phyloP scores from a whole-genome alignment of 2,329 filamentous ascomycete genomes.

The Cladophialophora exuberans region DNA sequence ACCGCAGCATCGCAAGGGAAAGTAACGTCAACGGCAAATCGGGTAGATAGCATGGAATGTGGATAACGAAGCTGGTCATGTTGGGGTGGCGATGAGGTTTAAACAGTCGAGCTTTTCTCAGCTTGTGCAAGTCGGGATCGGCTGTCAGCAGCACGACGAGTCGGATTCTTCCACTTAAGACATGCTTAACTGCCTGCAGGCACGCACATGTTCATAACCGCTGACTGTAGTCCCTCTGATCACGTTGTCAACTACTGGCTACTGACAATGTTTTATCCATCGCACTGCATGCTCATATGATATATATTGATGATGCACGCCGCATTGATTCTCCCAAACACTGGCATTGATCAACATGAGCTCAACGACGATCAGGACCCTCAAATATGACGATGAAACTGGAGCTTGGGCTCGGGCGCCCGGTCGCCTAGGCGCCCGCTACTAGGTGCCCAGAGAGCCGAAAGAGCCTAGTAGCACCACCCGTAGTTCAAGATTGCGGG shows the following conservation, averaged over 20 bases:
- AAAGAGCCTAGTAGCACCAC: too few relatives aligned
- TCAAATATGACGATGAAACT: too few relatives aligned
- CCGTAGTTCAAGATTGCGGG: too few relatives aligned
- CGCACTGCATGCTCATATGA: neutral
- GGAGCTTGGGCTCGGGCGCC: too few relatives aligned
- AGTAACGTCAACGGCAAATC: constrained; percentile 2
- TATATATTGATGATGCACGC: too few relatives aligned
- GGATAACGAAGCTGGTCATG: neutral
- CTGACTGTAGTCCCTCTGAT: neutral
- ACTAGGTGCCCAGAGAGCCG: too few relatives aligned
- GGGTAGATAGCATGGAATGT: constrained; percentile 6
- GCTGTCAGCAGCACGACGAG: constrained; percentile 13
- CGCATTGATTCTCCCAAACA: too few relatives aligned
- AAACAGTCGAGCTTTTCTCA: neutral
- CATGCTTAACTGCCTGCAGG: constrained; percentile 17
- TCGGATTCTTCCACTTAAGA: constrained; percentile 8
- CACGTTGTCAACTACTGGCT: neutral
- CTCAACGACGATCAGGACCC: too few relatives aligned
- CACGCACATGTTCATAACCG: constrained; percentile 6
- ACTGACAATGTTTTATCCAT: too few relatives aligned
- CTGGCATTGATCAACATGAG: too few relatives aligned
- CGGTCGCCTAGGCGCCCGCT: too few relatives aligned
- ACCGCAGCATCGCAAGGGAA: neutral
- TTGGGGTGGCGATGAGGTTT: constrained; percentile 2
- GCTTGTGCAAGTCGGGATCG: constrained; percentile 6